Evolutionary conservation across 1,284 basidiomycete genomes (phyloP).

Genomic region (Ganoderma boninense): DNA sequence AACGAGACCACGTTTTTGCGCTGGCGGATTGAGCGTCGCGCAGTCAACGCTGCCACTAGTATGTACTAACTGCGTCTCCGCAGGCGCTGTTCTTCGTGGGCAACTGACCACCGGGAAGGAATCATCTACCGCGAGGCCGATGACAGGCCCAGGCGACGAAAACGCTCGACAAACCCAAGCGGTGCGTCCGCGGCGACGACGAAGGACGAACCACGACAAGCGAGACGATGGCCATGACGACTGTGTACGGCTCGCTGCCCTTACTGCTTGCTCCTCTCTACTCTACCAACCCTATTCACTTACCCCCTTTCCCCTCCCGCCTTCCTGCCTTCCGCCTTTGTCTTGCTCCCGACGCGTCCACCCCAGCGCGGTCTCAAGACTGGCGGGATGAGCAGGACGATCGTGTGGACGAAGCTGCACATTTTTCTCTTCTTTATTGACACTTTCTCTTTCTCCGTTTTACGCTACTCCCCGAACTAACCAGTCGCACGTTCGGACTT

Average conservation of each 20-base stretch:
- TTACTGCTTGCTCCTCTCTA: not conserved
- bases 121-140: too few species aligned
- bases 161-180: not conserved
- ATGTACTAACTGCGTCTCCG: not conserved
- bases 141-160: too few species aligned
- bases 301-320: not conserved
- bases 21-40: not conserved
- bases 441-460: too few species aligned
- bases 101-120: slow-evolving; percentile 22
- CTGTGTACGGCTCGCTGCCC: not conserved
- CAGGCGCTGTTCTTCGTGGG: slow-evolving; percentile 26
- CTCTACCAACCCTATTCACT: not conserved
- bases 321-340: not conserved
- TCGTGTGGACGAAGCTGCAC: not conserved
- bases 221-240: not conserved
- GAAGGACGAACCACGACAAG: not conserved
- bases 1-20: not conserved
- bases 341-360: not conserved
- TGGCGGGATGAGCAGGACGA: not conserved
- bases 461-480: not conserved
- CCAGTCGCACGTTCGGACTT: not conserved
- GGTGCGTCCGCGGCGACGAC: not conserved
- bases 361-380: too few species aligned
- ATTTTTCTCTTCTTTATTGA: not conserved
- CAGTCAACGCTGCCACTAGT: too few species aligned